phyloP scores from a whole-genome alignment of 805 yeast genomes.

The Cyberlindnera veronae region DNA sequence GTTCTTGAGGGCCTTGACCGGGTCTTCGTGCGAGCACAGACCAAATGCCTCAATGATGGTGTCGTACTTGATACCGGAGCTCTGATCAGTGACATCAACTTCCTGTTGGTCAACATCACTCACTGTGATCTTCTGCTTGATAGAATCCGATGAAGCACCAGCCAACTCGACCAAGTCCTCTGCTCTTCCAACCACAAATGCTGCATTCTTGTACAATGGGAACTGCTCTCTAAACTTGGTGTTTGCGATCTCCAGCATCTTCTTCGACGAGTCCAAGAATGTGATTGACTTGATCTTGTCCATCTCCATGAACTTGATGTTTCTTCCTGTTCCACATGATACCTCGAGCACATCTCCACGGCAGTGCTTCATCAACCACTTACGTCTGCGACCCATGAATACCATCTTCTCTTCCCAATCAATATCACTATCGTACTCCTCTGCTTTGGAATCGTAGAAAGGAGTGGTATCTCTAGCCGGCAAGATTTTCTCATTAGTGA shows the following conservation, averaged over 20 bases:
- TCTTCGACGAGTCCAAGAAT: conserved; percentile 75
- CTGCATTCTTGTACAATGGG: conserved; percentile 69
- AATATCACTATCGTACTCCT: conserved; percentile 75
- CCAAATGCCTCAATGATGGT: conserved; percentile 95
- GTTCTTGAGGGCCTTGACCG: conserved; percentile 73
- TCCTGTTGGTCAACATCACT: conserved; percentile 26
- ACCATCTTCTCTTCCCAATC: conserved; percentile 48
- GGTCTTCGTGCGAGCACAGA: conserved; percentile 92
- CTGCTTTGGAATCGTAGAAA: conserved; percentile 75
- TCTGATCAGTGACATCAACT: conserved; percentile 24
- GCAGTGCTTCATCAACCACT: conserved; percentile 74
- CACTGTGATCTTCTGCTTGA: conserved; percentile 12
- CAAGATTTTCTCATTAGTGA: conserved; percentile 41
- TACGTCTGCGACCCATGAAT: conserved; percentile 56
- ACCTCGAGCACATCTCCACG: conserved; percentile 92
- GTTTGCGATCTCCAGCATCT: conserved; percentile 81
- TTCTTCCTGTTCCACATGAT: conserved; percentile 95
- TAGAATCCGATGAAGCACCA: conserved; percentile 18
- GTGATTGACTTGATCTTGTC: conserved; percentile 67
- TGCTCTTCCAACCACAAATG: conserved; percentile 87
- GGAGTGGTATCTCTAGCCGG: conserved; percentile 79
- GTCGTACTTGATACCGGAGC: conserved; percentile 62
- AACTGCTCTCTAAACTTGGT: conserved; percentile 65
- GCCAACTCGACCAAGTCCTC: conserved; percentile 71
- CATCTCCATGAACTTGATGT: conserved; percentile 68